A percentile compares a stretch with the other conserved stretches of the same genome.
phyloP scores from a whole-genome alignment of 345 rosid genomes.

The Tarenaya hassleriana region DNA sequence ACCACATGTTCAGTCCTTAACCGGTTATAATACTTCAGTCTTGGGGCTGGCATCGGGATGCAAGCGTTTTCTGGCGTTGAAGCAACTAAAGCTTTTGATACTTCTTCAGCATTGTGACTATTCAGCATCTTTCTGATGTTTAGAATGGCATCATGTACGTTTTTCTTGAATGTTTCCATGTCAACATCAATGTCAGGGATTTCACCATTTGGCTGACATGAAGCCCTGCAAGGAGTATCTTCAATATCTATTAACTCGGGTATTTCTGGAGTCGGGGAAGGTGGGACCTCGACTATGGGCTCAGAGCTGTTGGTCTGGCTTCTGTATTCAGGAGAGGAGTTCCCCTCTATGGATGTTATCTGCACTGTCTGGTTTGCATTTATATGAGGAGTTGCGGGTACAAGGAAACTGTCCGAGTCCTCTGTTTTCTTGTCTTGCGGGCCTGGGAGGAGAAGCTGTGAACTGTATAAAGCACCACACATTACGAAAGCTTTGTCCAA shows the following conservation, averaged over 20 bases:
- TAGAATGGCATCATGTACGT: constrained; percentile 22
- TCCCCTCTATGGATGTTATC: constrained; percentile 16
- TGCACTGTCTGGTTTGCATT: background rate
- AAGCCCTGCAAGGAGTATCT: constrained; percentile 34
- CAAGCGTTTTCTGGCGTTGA: constrained; percentile 40
- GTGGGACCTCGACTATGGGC: constrained; percentile 52
- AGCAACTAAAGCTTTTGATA: constrained; percentile 42
- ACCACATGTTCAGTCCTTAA: constrained; percentile 57
- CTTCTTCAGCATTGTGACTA: constrained; percentile 15
- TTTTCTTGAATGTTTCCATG: constrained; percentile 30
- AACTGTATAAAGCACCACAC: constrained; percentile 6
- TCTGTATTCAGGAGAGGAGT: background rate
- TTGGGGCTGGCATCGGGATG: constrained; percentile 28
- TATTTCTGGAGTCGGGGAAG: constrained; percentile 27
- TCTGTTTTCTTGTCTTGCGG: constrained; percentile 14
- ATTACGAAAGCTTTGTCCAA: no score
- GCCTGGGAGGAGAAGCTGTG: constrained; percentile 20
- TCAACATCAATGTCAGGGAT: constrained; percentile 40
- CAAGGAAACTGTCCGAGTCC: background rate
- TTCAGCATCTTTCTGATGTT: constrained; percentile 18
- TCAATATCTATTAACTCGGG: constrained; percentile 32
- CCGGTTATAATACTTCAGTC: constrained; percentile 34
- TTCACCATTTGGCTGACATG: constrained; percentile 21
- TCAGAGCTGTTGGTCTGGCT: constrained; percentile 7
- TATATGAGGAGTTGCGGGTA: background rate